Evolutionary conservation across 495 filamentous ascomycete genomes (phyloP), one percentile per base, ranked within the genome.

Genomic region (Trichocladium antarcticum): DNA sequence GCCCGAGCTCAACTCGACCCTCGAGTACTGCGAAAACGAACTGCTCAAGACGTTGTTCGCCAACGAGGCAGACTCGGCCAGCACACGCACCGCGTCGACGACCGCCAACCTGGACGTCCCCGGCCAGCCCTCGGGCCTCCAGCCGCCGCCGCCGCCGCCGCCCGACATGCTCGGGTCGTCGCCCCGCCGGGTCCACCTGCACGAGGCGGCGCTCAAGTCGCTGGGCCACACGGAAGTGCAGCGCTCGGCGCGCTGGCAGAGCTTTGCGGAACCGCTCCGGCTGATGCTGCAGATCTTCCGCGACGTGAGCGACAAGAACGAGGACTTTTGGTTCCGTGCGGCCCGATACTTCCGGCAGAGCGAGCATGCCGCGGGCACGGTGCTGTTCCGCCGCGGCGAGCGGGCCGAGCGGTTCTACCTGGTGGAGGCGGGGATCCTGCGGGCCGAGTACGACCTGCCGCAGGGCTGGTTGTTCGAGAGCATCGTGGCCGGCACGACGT

Each of bases 11-110:
- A 98, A 98, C 65, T 84, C 83, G 4, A 92, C 89, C 0, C 74
- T 98, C 2, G 93, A 98, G 58, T 84, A 77, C 57, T 95, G 90
- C 65, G 92, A 98, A 65, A 98, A 98, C 57, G 84, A 95, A 48
- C 86, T 95, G 20, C 74, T 98, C 11, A 86, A 89, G 53, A 81
- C 83, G 0, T 85, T 94, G 50, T 94, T 92, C 60, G 76, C 68
- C 43, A 73, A 64, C 46, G 72, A 74, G 52, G 68, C 76, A 43
- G 68, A 56, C 28, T 63, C 12, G 56, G 58, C 61, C 32, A 55
- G 59, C 29, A 52, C 62, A 10, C 63, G 65, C 24, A 63, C 68
- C 12, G 65, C 68, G 12, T 65, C 67, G 6, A 59, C 66, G 1
- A 60, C 62, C 1, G 55, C 50, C 19, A 66, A 65, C 44, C 67